Percentiles rank a stretch among this genome's conserved stretches.
Conservation (phyloP, 805 yeast genomes). For the Blastobotrys parvus region DNA sequence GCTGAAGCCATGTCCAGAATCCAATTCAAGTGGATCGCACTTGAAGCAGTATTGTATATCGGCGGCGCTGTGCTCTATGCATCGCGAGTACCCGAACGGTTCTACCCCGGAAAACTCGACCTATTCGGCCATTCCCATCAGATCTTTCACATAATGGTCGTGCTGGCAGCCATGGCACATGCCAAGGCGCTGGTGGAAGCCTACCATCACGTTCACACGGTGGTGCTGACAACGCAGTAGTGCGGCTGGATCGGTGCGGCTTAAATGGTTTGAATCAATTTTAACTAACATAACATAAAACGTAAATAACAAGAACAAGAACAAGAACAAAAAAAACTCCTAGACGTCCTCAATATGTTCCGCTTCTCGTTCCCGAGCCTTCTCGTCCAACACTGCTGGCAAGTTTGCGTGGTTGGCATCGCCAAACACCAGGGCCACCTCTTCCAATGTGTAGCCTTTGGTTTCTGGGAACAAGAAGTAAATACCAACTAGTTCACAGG, state of each 20-base stretch:
- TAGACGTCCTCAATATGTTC: constrained; percentile 1
- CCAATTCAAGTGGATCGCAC: constrained; percentile 51
- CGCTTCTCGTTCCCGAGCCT: constrained; percentile 1
- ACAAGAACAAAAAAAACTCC: background rate
- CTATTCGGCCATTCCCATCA: constrained; percentile 78
- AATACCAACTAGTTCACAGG: constrained; percentile 26
- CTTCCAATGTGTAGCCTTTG: constrained; percentile 36
- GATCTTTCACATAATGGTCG: constrained; percentile 70
- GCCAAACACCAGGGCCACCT: constrained; percentile 36
- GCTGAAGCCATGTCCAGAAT: constrained; percentile 41
- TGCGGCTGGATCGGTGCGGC: background rate
- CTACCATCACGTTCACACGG: constrained; percentile 30
- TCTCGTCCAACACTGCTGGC: background rate
- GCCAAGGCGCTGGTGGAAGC: constrained; percentile 52
- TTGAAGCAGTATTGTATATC: constrained; percentile 70
- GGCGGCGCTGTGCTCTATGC: constrained; percentile 78
- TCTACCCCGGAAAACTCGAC: constrained; percentile 56
- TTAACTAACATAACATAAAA: too few species aligned
- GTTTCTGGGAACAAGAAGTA: constrained; percentile 37
- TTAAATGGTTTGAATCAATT: background rate
- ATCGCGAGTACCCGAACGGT: constrained; percentile 65
- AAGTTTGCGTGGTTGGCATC: constrained; percentile 35
- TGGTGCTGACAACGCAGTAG: background rate
- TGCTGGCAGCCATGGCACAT: constrained; percentile 68
- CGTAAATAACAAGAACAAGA: background rate